A percentile compares a stretch with the other conserved stretches of the same genome.
Evolutionary conservation across 345 rosid genomes (phyloP).

Genomic region (Melaleuca alternifolia): DNA sequence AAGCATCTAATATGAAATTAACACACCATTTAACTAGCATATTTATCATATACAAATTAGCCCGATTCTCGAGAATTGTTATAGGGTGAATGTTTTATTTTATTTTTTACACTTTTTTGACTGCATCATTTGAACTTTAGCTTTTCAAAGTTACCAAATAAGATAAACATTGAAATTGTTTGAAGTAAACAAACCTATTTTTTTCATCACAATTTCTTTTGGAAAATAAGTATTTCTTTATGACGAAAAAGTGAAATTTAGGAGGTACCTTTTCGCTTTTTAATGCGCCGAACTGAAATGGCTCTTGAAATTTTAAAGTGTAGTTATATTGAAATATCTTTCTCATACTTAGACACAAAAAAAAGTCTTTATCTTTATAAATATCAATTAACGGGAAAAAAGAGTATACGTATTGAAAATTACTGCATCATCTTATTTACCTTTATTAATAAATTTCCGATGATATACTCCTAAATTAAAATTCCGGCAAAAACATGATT

Average conservation of each 20-base stretch:
- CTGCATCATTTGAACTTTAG: neutral
- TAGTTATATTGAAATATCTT: neutral
- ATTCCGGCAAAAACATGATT: neutral
- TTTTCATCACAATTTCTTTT: neutral
- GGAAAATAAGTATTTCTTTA: no score
- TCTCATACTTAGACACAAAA: no score
- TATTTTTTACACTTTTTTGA: neutral
- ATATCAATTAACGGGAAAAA: no score
- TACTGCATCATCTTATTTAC: neutral
- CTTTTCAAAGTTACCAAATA: neutral
- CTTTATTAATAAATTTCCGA: neutral
- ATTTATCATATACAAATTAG: neutral
- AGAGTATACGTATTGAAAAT: no score
- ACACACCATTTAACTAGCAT: neutral
- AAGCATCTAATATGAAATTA: neutral
- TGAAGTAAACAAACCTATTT: neutral
- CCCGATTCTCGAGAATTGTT: neutral
- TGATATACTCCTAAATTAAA: neutral
- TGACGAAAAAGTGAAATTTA: no score
- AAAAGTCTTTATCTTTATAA: neutral
- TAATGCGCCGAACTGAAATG: neutral
- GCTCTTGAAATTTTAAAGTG: neutral
- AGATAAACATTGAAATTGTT: neutral
- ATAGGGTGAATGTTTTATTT: neutral
- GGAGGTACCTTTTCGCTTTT: no score